phyloP scores from a whole-genome alignment of 2,329 filamentous ascomycete genomes.

The Ceratocystis cubensis region DNA sequence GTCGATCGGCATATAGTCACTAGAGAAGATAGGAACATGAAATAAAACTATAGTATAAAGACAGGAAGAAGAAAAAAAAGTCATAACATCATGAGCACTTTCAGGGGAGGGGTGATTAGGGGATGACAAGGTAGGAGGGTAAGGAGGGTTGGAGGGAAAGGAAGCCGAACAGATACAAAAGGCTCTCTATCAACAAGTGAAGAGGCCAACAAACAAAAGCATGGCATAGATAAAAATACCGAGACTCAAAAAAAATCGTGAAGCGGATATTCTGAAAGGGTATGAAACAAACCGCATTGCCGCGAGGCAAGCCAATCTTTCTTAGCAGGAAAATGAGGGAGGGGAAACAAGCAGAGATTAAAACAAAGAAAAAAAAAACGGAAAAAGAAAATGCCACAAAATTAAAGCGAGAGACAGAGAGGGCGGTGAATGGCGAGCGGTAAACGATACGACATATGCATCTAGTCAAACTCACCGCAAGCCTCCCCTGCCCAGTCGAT shows the following conservation, averaged over 20 bases:
- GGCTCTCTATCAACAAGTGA: not conserved
- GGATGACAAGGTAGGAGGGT: not conserved
- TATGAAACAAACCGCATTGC: conserved; percentile 3
- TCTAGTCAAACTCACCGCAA: not conserved
- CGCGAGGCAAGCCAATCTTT: conserved; percentile 13
- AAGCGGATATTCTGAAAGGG: conserved; percentile 13
- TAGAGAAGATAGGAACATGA: not conserved
- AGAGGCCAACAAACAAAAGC: conserved; percentile 10
- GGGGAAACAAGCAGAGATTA: not conserved
- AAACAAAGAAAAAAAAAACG: not conserved
- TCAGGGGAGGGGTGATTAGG: not conserved
- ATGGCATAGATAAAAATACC: conserved; percentile 2
- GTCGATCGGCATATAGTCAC: not conserved
- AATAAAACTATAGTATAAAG: conserved; percentile 4
- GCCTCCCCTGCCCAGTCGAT: conserved; percentile 14
- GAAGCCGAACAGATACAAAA: conserved; percentile 1
- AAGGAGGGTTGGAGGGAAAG: not conserved
- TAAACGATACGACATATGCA: too few species aligned
- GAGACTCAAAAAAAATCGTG: conserved; percentile 10
- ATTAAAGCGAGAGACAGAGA: not conserved
- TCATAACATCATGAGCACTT: conserved; percentile 16
- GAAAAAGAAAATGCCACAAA: not conserved
- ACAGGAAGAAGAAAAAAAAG: conserved; percentile 10
- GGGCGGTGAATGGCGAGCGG: too few species aligned
- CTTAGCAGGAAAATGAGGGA: conserved; percentile 6